Evolutionary conservation across 495 filamentous ascomycete species (phyloP).

Genomic region (Talaromyces stipitatus): DNA sequence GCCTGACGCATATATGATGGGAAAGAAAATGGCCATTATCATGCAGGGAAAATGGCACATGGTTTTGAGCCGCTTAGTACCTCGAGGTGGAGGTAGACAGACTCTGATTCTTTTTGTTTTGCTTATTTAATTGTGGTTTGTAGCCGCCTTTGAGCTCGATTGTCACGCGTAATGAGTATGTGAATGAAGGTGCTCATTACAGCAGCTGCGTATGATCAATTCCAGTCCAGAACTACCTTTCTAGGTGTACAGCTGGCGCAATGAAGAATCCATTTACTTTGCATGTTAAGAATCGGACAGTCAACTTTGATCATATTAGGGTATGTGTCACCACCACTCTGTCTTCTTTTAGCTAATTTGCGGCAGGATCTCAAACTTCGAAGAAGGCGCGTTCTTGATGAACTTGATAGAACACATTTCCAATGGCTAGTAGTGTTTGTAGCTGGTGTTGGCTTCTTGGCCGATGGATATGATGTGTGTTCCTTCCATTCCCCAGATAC

Average conservation of each 20-base stretch:
- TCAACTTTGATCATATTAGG: slow-evolving; percentile 7
- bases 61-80: neutral
- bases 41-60: neutral
- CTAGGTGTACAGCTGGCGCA: neutral
- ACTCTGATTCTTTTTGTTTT: neutral
- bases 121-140: neutral
- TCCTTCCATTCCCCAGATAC: neutral
- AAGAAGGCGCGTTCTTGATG: slow-evolving; percentile 5
- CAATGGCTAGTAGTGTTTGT: slow-evolving; percentile 36
- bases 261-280: slow-evolving; percentile 9
- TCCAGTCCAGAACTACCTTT: neutral
- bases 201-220: neutral
- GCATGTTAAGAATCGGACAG: slow-evolving; percentile 6
- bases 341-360: neutral
- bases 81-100: neutral
- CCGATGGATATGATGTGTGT: slow-evolving; percentile 49
- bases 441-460: slow-evolving; percentile 51
- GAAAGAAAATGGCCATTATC: neutral
- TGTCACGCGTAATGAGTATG: neutral
- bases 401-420: slow-evolving; percentile 11
- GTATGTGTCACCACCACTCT: neutral
- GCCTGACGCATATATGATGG: neutral
- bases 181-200: neutral
- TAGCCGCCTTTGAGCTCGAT: neutral
- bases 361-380: slow-evolving; percentile 2